Evolutionary conservation across 2,329 filamentous ascomycete genomes (phyloP).

Genomic region (Grosmannia serpens): DNA sequence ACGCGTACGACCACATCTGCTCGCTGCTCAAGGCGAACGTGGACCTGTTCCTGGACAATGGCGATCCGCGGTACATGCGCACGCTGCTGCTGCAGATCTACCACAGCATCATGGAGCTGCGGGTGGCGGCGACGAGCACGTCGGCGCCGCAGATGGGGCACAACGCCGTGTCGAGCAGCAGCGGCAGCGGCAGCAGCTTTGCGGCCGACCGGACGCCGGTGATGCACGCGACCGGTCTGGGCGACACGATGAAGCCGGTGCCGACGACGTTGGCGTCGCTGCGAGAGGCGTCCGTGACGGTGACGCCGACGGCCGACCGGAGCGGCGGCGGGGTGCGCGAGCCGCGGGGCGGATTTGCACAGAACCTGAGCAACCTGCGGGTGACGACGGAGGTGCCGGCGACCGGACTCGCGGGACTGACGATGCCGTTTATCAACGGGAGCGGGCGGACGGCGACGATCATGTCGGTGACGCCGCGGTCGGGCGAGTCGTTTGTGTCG

Average conservation of each 20-base stretch:
- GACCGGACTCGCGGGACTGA: slow-evolving; percentile 10
- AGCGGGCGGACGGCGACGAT: slow-evolving; percentile 38
- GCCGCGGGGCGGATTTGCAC: slow-evolving; percentile 24
- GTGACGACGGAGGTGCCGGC: slow-evolving; percentile 44
- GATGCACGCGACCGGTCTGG: slow-evolving; percentile 16
- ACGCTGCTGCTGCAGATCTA: slow-evolving; percentile 52
- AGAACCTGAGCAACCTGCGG: slow-evolving; percentile 41
- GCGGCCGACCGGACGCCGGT: slow-evolving; percentile 8
- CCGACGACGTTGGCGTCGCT: slow-evolving; percentile 31
- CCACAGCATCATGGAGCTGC: slow-evolving; percentile 56
- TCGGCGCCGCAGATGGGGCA: slow-evolving; percentile 7
- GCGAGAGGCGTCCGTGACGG: slow-evolving; percentile 10
- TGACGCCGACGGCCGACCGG: slow-evolving; percentile 41
- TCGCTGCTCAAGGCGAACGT: slow-evolving; percentile 49
- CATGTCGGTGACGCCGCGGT: slow-evolving; percentile 61
- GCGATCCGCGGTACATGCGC: slow-evolving; percentile 55
- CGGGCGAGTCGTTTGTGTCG: slow-evolving; percentile 67
- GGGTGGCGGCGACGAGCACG: slow-evolving; percentile 30
- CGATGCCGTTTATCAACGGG: slow-evolving; percentile 35
- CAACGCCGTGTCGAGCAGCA: slow-evolving; percentile 1
- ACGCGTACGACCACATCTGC: slow-evolving; percentile 55
- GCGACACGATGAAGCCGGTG: slow-evolving; percentile 30
- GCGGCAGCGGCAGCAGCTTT: background rate
- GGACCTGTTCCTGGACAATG: slow-evolving; percentile 52
- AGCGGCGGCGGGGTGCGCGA: slow-evolving; percentile 26